Base-by-base conservation (phyloP, 2,329 filamentous ascomycete genomes). In the Claviceps spartinae region DNA sequence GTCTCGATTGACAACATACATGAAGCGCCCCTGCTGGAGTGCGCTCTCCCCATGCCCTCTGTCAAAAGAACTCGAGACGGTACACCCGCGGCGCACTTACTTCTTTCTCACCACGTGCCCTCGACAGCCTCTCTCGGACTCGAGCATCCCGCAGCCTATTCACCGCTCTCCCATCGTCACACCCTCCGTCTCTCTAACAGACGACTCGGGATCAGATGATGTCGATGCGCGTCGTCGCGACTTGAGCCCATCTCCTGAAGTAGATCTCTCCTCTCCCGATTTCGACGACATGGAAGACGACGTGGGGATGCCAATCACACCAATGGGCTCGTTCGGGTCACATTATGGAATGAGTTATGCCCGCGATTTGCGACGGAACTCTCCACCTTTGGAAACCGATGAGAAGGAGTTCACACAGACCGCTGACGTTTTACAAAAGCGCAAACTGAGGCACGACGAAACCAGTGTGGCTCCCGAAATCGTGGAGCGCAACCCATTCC, bases 321-420 rank as follows among this genome's bases (percentile, higher is more conserved):
- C 82, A 13, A 78, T 79, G 52, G 78, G 81, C 11, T 81, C 81
- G 6, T 85, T 85, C 60, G 78, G 83, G 7, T 69, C 72, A 44
- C 69, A 49, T 20, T 47, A 67, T 36, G 61, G 68, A 49, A 64
- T 68, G 47, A 67, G 67, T 58, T 67, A 63, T 54, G 63, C 62
- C 53, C 63, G 67, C 61, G 63, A 69, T 58, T 61, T 66, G 54
- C 82, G 86, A 54, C 85, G 84, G n/a, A 82, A 85, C 24, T 93
- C 88, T 57, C 90, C 91, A 49, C 88, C 89, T 16, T 75, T 97
- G 40, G 91, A 97, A 70, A 88, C 86, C 61, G 91, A 97, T 60
- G 91, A 97, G 73, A 87, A 86, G 63, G 93, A 97, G 68, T 98
- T 98, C 64, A 96, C 91, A 6, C 88, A 95, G 69, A 97, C 90